These are phyloP conservation scores for Yamadazyma triangularis DNA, from an alignment of 1,139 yeast species.

Conservation along the genomic window DNA sequence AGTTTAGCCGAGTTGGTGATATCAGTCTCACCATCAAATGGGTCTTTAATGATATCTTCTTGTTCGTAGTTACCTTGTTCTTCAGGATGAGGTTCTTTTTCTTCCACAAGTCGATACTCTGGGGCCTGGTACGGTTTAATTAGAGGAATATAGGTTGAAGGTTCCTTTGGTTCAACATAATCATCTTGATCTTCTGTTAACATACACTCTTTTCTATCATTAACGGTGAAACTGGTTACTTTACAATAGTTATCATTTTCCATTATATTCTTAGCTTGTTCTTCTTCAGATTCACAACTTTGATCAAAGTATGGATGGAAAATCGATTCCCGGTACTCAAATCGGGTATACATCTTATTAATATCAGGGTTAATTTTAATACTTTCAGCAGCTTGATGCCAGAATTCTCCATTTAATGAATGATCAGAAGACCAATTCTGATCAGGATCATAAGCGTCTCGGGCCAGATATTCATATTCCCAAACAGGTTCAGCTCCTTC, in stretches of 20 bases:
- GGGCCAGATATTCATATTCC: slow-evolving; percentile 25
- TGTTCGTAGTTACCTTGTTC: background rate
- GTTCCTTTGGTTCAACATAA: slow-evolving; percentile 15
- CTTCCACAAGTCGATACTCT: slow-evolving; percentile 7
- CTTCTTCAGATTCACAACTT: slow-evolving; percentile 2
- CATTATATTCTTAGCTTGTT: slow-evolving; percentile 4
- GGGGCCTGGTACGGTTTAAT: slow-evolving; percentile 15
- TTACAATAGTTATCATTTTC: slow-evolving; percentile 17
- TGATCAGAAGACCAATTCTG: slow-evolving; percentile 22
- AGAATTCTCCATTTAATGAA: slow-evolving; percentile 23
- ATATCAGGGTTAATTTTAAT: slow-evolving; percentile 14
- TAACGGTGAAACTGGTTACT: slow-evolving; percentile 21
- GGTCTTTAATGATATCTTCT: too few species aligned
- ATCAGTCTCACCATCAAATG: too few species aligned
- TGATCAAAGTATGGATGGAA: slow-evolving; percentile 9
- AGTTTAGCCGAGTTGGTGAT: too few species aligned
- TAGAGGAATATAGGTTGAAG: slow-evolving; percentile 14
- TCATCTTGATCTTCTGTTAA: slow-evolving; percentile 21
- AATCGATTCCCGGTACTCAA: slow-evolving; percentile 12
- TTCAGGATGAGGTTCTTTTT: background rate
- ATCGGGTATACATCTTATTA: slow-evolving; percentile 11
- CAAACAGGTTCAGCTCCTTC: slow-evolving; percentile 28
- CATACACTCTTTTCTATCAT: slow-evolving; percentile 20
- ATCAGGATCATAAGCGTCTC: slow-evolving; percentile 24
- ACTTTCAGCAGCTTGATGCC: slow-evolving; percentile 16